Base-by-base conservation (phyloP, 257 asterid species). In the Hygrophila difformis region DNA sequence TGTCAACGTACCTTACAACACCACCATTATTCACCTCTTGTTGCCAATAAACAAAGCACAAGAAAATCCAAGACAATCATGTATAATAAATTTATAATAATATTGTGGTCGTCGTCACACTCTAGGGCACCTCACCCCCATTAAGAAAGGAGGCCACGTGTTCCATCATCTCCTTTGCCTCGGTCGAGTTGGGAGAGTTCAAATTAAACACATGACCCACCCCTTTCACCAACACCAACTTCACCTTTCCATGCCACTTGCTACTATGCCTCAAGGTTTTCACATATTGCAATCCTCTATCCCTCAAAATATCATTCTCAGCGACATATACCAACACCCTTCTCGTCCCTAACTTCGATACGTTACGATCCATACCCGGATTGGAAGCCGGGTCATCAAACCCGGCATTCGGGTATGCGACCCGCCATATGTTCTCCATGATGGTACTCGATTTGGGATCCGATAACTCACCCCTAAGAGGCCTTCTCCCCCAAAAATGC, bases 121-220 rank as follows among this genome's bases (percentile, higher is more conserved):
- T n/a, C n/a, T n/a, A n/a, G n/a, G n/a, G n/a, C 31, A 5, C 31
- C 31, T 8, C 31, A 3, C 31, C 31, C 31, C 31, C 20, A 12
- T 47, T 57, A 1, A 57, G 18, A 35, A 57, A 57, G n/a, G 13
- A 24, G 23, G 56, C 63, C 55, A 47, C 9, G 0, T 17, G 24
- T 12, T 48, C 26, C 6, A 16, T 10, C 56, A 57, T 38, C 3
- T 16, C 35, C 7, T 23, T 14, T 3, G 63, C 45, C 1, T 47
- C 48, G 1, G 38, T 39, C 18, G 24, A 12, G 2, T 9, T 7
- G 0, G 56, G 63, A 9, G 23, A 37, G 8, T 3, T 17, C 33
- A 58, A 16, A 34, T 9, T 14, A 13, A 48, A 58, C 4, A 48
- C 64, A 58, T 58, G 64, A 19, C n/a, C 44, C 34, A 37, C 64